Evolutionary conservation across 2,329 filamentous ascomycete species (phyloP).

Genomic region (Diplocarpon mali): DNA sequence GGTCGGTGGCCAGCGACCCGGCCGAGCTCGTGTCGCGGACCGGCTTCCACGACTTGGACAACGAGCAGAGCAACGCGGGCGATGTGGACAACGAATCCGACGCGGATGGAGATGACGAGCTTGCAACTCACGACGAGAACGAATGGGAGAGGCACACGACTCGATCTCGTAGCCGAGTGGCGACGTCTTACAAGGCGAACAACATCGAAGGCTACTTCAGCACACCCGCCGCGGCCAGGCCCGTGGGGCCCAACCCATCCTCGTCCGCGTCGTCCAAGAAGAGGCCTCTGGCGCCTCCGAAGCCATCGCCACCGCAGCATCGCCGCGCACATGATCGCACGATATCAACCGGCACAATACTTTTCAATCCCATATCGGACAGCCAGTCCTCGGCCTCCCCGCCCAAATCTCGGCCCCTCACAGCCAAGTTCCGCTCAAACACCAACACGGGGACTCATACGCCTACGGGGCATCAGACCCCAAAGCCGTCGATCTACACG

Average conservation of each 20-base stretch:
- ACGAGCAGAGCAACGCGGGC: conserved; percentile 28
- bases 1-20: conserved; percentile 52
- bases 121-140: conserved; percentile 44
- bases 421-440: conserved; percentile 24
- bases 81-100: conserved; percentile 67
- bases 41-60: conserved; percentile 14
- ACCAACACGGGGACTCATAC: conserved; percentile 20
- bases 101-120: conserved; percentile 63
- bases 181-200: conserved; percentile 25
- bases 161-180: conserved; percentile 21
- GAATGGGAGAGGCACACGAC: conserved; percentile 28
- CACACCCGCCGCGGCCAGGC: conserved; percentile 36
- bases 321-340: conserved; percentile 52
- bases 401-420: conserved; percentile 28
- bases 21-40: conserved; percentile 46
- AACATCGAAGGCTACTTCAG: conserved; percentile 44
- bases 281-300: conserved; percentile 6
- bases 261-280: conserved; percentile 7
- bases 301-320: conserved; percentile 13
- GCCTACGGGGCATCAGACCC: conserved; percentile 12
- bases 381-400: conserved; percentile 31
- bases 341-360: conserved; percentile 69
- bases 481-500: conserved; percentile 27
- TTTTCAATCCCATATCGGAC: conserved; percentile 61
- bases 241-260: conserved; percentile 20